Conservation (phyloP, 179 eudicot genomes). For the Patellifolia procumbens region DNA sequence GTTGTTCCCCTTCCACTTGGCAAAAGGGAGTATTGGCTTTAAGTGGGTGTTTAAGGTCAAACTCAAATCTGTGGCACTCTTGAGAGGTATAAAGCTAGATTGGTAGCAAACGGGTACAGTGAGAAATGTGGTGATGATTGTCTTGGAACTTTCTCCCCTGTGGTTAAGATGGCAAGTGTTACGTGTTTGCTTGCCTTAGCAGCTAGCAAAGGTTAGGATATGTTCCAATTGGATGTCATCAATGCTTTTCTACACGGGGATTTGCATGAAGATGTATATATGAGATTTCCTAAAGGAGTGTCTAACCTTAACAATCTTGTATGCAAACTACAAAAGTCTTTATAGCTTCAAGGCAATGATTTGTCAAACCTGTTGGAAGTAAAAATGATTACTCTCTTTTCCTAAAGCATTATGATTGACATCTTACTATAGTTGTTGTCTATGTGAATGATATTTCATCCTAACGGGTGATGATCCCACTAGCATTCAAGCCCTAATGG, state of each 20-base stretch:
- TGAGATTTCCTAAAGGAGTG: not conserved
- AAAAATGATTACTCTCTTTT: not conserved
- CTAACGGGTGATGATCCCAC: not conserved
- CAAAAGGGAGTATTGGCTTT: not conserved
- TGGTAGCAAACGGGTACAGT: not conserved
- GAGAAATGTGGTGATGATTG: no score
- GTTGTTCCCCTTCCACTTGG: not conserved
- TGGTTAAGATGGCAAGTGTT: not conserved
- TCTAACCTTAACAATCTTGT: no score
- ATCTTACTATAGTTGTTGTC: not conserved
- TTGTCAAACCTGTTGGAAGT: no score
- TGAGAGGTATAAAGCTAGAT: not conserved
- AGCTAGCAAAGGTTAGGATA: not conserved
- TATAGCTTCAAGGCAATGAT: not conserved
- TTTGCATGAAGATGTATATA: not conserved
- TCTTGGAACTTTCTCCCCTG: not conserved
- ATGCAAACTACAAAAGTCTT: no score
- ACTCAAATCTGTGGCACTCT: not conserved
- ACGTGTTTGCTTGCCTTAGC: not conserved
- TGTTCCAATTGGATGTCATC: not conserved
- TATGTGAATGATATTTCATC: slow-evolving; percentile 2
- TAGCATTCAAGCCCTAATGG: not conserved
- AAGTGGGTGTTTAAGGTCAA: not conserved
- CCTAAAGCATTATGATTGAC: not conserved
- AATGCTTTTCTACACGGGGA: not conserved